Evolutionary conservation across 2,329 filamentous ascomycete species (phyloP).

Genomic region (Cytospora piceae): DNA sequence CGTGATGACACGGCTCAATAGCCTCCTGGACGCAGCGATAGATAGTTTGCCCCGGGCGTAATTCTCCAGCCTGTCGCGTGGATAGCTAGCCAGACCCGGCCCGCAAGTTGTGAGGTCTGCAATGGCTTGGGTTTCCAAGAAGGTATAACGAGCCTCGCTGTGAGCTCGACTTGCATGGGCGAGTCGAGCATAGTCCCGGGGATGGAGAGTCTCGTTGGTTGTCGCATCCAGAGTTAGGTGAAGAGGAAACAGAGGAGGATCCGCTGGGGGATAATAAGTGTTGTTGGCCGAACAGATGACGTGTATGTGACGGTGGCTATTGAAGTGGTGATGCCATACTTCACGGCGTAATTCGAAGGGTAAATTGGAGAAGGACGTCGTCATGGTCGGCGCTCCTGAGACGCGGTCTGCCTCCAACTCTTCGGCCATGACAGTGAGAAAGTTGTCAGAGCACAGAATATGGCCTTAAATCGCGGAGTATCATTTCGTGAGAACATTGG

Average conservation of each 20-base stretch:
- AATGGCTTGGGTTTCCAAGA: neutral
- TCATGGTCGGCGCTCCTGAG: neutral
- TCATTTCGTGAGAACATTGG: neutral
- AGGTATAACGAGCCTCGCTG: neutral
- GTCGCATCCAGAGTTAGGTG: neutral
- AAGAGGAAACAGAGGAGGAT: neutral
- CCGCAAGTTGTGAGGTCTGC: neutral
- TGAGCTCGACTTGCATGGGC: neutral
- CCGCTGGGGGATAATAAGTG: neutral
- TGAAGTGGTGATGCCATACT: neutral
- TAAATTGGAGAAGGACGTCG: neutral
- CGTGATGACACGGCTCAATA: neutral
- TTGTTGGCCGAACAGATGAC: neutral
- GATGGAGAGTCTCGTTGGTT: neutral
- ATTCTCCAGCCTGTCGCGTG: neutral
- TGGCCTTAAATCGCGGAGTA: neutral
- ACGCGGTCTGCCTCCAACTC: neutral
- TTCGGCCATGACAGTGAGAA: neutral
- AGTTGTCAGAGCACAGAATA: neutral
- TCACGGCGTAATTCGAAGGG: neutral
- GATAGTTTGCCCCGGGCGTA: neutral
- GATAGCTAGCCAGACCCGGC: neutral
- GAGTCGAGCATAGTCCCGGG: neutral
- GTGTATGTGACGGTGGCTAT: neutral
- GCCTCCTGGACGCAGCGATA: neutral